Evolutionary conservation across 148 eudicot genomes (phyloP), one percentile per base, ranked within the genome.

Genomic region (Hydrangea macrophylla): DNA sequence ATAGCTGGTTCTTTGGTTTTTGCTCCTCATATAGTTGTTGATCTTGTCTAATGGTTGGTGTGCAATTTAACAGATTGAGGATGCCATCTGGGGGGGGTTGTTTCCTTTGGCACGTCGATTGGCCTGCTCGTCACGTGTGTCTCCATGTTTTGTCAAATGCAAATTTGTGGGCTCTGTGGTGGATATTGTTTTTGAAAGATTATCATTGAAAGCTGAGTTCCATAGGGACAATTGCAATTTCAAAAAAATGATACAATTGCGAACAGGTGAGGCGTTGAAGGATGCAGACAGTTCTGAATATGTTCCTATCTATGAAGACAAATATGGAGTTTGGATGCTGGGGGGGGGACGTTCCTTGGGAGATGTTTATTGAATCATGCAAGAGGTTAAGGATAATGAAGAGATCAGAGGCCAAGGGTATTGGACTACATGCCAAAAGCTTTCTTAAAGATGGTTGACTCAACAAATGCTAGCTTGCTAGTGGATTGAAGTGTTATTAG

Each of bases 261-360:
- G 17, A 35, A 60, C 79, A 88, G 92, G 75, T 22, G 83, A 82
- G 33, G 84, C 79, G 48, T 66, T 83, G 65, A 73, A 79, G 73
- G 84, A 80, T 65, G 70, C 67, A 66, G 90, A 83, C 9, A 81
- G 70, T 62, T 70, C 69, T 6, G 92, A 85, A 56, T 87, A 76
- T 72, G 79, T 84, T 53, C 91, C 90, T 0, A 86, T 92, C 13
- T 92, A 92, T 45, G 92, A 92, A 82, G 97, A 92, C 78, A 87
- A 83, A 76, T 95, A 92, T 68, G 97, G 95, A 35, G 97, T 88
- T 53, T 92, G 98, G 98, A 85, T 92, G 81, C 91, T 92, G n/a
- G 24, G 76, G 85, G 36, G 98, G 98, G 44, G 98, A 92, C 74
- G 94, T 92, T 48, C 98, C 98, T 2, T 92, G 98, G 98, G 83